phyloP scores from a whole-genome alignment of 768 basidiomycete genomes.

The Boletellus emodensis region DNA sequence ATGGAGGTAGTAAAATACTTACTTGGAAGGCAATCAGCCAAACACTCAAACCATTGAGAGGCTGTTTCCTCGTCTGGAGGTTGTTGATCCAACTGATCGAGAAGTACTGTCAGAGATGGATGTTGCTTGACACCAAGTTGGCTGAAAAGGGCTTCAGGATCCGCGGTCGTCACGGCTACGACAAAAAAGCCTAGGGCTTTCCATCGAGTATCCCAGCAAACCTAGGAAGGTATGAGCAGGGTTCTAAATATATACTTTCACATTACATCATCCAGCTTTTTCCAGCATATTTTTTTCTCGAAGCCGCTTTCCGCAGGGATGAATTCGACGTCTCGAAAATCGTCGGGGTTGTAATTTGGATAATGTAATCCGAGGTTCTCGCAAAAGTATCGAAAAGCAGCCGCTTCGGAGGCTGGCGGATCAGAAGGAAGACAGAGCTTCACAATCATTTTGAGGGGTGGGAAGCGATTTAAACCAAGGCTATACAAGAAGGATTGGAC shows the following conservation, averaged over 20 bases:
- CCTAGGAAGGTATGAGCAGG: constrained; percentile 46
- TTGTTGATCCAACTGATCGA: constrained; percentile 48
- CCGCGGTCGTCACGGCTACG: constrained; percentile 36
- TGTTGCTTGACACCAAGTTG: constrained; percentile 66
- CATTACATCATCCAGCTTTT: constrained; percentile 1
- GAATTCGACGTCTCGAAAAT: not conserved
- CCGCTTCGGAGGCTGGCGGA: constrained; percentile 32
- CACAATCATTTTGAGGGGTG: constrained; percentile 61
- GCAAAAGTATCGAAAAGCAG: constrained; percentile 77
- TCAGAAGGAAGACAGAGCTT: constrained; percentile 55
- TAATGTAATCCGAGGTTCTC: constrained; percentile 17
- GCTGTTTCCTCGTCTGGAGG: constrained; percentile 56
- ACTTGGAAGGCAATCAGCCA: constrained; percentile 59
- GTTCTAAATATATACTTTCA: not conserved
- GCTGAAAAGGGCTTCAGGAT: constrained; percentile 42
- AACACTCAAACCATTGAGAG: constrained; percentile 56
- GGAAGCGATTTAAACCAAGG: constrained; percentile 60
- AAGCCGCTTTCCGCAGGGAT: not conserved
- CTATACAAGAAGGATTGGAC: constrained; percentile 67
- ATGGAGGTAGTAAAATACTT: not conserved
- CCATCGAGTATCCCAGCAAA: constrained; percentile 26
- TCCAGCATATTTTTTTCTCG: not conserved
- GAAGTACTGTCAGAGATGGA: constrained; percentile 56
- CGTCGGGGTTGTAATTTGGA: constrained; percentile 49
- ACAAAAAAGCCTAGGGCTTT: constrained; percentile 66